Evolutionary conservation across 257 asterid genomes (phyloP).

Genomic region (Capsicum chinense): DNA sequence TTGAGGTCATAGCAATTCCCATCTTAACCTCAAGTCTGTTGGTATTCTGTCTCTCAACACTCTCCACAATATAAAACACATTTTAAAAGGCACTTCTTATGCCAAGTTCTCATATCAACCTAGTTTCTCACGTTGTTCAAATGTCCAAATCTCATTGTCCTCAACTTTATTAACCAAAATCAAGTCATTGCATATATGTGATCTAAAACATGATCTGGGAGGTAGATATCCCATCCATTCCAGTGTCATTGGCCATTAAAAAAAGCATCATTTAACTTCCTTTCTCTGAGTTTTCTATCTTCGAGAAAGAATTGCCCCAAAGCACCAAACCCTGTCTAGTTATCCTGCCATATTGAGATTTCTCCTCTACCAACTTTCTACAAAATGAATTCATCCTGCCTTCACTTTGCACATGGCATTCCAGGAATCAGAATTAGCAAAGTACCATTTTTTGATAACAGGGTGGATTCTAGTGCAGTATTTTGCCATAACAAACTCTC

Average conservation of each 20-base stretch:
- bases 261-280: too few relatives aligned
- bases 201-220: neutral
- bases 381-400: too few relatives aligned
- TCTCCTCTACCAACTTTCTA: neutral
- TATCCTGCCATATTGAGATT: neutral
- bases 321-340: neutral
- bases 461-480: neutral
- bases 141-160: neutral
- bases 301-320: neutral
- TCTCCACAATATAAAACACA: neutral
- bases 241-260: neutral
- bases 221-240: neutral
- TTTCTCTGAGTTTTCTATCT: too few relatives aligned
- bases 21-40: neutral
- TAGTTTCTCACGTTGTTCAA: too few relatives aligned
- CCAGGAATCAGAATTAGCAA: neutral
- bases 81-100: neutral
- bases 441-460: neutral
- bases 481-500: neutral
- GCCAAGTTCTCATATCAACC: neutral
- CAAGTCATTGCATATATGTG: neutral
- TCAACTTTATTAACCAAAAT: too few relatives aligned
- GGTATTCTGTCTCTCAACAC: neutral
- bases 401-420: neutral
- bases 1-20: neutral